Percentiles rank a stretch among this genome's conserved stretches.
Evolutionary conservation across 2,329 filamentous ascomycete genomes (phyloP).

Genomic region (Chaetomiaceae sp.): DNA sequence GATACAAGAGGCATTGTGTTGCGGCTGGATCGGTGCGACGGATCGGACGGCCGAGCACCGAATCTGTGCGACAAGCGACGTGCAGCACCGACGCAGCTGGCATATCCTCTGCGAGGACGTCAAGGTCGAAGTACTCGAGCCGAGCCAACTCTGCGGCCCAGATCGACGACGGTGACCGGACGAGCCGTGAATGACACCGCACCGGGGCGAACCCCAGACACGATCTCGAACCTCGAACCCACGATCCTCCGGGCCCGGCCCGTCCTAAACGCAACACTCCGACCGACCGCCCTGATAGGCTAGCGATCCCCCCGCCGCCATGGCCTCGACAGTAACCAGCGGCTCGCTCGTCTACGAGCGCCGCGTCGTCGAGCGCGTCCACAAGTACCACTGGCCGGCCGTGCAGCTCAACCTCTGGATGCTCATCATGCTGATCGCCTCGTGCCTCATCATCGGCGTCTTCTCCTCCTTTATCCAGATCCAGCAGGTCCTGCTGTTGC

Average conservation of each 20-base stretch:
- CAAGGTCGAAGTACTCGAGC: too few species aligned
- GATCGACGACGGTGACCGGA: neutral
- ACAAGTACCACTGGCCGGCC: conserved; percentile 66
- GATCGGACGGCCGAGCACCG: neutral
- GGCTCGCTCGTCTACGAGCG: conserved; percentile 43
- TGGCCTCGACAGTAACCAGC: conserved; percentile 38
- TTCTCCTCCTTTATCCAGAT: conserved; percentile 57
- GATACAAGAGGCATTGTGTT: neutral
- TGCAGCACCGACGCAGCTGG: neutral
- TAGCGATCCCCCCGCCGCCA: conserved; percentile 16
- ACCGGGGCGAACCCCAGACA: neutral
- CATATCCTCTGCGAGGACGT: neutral
- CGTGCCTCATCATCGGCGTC: conserved; percentile 56
- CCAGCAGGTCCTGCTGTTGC: conserved; percentile 51
- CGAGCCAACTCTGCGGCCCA: too few species aligned
- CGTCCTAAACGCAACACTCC: neutral
- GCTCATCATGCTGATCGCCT: conserved; percentile 58
- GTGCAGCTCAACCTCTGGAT: conserved; percentile 64
- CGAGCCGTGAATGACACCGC: neutral
- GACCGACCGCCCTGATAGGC: neutral
- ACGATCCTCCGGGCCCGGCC: neutral
- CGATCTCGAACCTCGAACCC: neutral
- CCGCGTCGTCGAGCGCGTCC: conserved; percentile 41
- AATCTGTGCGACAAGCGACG: neutral
- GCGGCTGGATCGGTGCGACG: neutral